These are phyloP conservation scores for Thyridium curvatum DNA, from an alignment of 2,329 filamentous ascomycete species.

Conservation along the genomic window DNA sequence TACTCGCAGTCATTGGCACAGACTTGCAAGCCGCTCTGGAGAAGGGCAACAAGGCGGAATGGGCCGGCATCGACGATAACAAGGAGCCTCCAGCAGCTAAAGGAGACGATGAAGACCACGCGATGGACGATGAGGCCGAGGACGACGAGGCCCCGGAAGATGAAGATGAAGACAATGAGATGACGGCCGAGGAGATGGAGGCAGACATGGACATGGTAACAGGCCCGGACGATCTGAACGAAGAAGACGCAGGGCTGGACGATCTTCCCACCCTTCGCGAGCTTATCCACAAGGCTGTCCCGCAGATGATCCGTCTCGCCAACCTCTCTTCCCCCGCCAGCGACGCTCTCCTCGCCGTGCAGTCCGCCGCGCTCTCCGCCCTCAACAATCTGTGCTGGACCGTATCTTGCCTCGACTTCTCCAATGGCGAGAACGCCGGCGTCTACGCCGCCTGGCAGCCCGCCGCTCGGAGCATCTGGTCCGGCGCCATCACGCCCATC, in stretches of 20 bases:
- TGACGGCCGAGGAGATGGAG: conserved; percentile 44
- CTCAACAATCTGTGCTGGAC: conserved; percentile 66
- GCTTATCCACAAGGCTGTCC: conserved; percentile 37
- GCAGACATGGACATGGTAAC: conserved; percentile 62
- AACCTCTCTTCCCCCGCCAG: conserved; percentile 23
- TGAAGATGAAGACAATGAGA: conserved; percentile 39
- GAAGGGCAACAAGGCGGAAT: conserved; percentile 33
- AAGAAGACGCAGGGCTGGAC: conserved; percentile 34
- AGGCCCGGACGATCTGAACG: conserved; percentile 30
- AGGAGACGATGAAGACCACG: conserved; percentile 9
- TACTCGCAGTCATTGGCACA: conserved; percentile 59
- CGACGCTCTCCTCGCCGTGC: conserved; percentile 38
- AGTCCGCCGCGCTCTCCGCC: conserved; percentile 49
- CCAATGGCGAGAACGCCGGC: conserved; percentile 42
- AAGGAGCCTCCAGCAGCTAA: too few species aligned
- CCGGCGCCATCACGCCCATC: conserved; percentile 46
- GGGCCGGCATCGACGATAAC: conserved; percentile 29
- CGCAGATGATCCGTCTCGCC: conserved; percentile 41
- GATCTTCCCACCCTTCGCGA: conserved; percentile 48
- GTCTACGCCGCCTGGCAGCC: conserved; percentile 50
- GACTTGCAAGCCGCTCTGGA: conserved; percentile 45
- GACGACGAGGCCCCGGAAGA: conserved; percentile 28
- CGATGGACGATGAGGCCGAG: conserved; percentile 27
- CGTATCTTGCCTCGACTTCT: conserved; percentile 54
- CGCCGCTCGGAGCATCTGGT: conserved; percentile 50